Base-by-base conservation (phyloP, 495 filamentous ascomycete species). In the Tuber brumale region DNA sequence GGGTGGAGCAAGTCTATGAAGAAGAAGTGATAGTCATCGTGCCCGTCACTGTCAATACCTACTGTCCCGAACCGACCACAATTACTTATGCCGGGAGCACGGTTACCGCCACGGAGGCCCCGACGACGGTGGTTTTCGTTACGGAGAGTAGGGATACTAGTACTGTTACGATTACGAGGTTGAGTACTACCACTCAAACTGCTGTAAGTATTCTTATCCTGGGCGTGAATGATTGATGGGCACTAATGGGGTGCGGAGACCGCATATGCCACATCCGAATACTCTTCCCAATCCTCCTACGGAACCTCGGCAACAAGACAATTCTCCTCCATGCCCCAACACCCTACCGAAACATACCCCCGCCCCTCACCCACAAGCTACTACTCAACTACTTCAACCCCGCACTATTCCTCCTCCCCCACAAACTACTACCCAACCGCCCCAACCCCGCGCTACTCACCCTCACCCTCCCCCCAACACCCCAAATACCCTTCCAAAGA, bases 101-200 rank as follows among this genome's bases (percentile, higher is more conserved):
- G 42, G 88, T 89, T 61, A 85, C 84, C 80, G 82, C 89, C 8
- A 83, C 85, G 75, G 83, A 86, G 9, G 83, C 84, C 10, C 81
- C 86, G 31, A 86, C 85, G 12, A 88, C 87, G 27, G 85, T 88
- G 77, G 85, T 85, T 44, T 83, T 85, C 71, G 77, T 85, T 0
- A 80, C 79, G 35, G 84, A 84, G 77, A 87, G 84, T 8, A 66
- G 31, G 16, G 57, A 35, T 35, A 77, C 86, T 9, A 61, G 70
- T 41, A 79, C 75, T 14, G 6, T 12, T 23, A 76, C 57, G 21
- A 70, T 57, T 19, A 73, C 48, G n/a, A 70, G 44, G 35, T 70
- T 37, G 12, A 48, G 12, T 21, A 57, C 42, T 42, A 45, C 48
- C 61, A 43, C 41, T 39, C 61, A 35, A 2, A 71, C 71, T 66